These are phyloP conservation scores for Pueraria montana DNA, from an alignment of 306 rosid genomes.

Conservation along the genomic window DNA sequence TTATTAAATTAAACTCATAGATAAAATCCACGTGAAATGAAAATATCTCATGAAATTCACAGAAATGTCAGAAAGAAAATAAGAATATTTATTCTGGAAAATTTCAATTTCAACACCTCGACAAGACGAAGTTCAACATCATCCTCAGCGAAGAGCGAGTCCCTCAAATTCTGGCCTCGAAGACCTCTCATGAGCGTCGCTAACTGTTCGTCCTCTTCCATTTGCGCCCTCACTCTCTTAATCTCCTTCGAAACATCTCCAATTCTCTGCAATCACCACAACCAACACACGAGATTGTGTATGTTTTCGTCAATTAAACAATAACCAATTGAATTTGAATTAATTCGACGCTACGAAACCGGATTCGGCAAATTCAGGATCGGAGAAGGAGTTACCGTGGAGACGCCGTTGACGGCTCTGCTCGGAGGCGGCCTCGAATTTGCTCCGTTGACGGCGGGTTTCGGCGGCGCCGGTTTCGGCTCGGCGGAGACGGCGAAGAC, in stretches of 20 bases:
- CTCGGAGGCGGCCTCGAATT: constrained; percentile 50
- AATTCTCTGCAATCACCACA: constrained; percentile 63
- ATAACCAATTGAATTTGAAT: not conserved
- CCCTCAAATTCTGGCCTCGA: constrained; percentile 86
- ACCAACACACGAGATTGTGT: not conserved
- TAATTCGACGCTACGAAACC: not conserved
- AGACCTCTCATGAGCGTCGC: constrained; percentile 96
- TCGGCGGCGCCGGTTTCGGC: constrained; percentile 62
- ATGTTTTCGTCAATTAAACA: not conserved
- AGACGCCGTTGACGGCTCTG: constrained; percentile 71
- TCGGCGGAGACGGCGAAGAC: constrained; percentile 76
- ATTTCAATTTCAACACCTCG: constrained; percentile 62
- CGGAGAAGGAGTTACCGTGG: constrained; percentile 60
- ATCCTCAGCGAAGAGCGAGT: constrained; percentile 87
- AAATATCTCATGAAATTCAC: constrained; percentile 12
- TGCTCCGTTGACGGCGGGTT: constrained; percentile 60
- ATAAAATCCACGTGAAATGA: not conserved
- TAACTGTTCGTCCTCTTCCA: constrained; percentile 94
- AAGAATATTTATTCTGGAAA: not conserved
- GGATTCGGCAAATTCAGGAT: not conserved
- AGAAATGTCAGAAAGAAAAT: not conserved
- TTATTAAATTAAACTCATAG: not conserved
- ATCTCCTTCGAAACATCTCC: constrained; percentile 96
- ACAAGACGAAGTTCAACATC: constrained; percentile 89
- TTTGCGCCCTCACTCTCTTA: constrained; percentile 93